Base-by-base conservation (phyloP, 1,139 yeast species). In the Spathaspora sp. region DNA sequence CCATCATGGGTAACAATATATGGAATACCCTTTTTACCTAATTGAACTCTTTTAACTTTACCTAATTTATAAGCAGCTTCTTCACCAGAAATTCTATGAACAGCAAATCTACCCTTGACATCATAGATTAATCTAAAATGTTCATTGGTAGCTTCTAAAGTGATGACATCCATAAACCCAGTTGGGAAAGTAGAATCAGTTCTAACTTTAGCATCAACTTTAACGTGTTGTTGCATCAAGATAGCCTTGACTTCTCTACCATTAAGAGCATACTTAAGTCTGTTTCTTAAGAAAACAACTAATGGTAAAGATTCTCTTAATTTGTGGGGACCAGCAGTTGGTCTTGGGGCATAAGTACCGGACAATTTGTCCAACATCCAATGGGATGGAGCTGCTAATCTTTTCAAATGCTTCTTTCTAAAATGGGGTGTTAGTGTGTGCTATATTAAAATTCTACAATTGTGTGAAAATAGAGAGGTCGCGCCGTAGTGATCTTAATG, bases 301-400 rank as follows among this genome's bases (percentile, higher is more conserved):
- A 90, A 85, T 71, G 98, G 98, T 70, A 90, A 86, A 54, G 96
- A 90, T 80, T 90, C 98, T 79, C 97, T 86, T 76, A 89, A 84
- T 81, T 90, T 90, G 84, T 91, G 97, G 73, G 97, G 98, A 81
- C 98, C 98, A 61, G 96, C 84, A 58, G 96, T 89, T 69, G 97
- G 95, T 82, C 97, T 89, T 79, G 97, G 97, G 60, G 97, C 97
- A 76, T 91, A 91, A 74, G 89, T 82, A 72, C 98, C 98, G 73
- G 96, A 87, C 80, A 91, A 82, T 82, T 91, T 91, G 95, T 91
- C 97, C 82, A 91, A 86, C 95, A 91, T 86, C 97, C 97, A 91
- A 85, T 91, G 97, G 81, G 89, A 85, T 81, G 98, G 98, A 49
- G 97, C 97, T 74, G 96, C 96, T 78, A 89, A 84, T 82, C 97